These are phyloP conservation scores for Sporisorium iseilematis-ciliati DNA, from an alignment of 1,284 basidiomycete genomes.

Conservation along the genomic window DNA sequence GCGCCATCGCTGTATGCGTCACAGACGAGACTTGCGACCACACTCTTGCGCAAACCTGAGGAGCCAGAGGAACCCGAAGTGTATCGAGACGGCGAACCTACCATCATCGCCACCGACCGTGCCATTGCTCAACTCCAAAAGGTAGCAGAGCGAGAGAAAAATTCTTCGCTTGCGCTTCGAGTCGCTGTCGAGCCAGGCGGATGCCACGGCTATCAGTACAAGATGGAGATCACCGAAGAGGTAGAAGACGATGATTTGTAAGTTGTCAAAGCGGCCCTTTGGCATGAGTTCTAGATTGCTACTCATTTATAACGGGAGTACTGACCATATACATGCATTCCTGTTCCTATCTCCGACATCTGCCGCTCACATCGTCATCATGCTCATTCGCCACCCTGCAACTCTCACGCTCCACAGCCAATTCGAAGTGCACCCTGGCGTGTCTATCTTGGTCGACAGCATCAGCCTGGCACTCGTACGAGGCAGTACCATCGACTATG, in stretches of 20 bases:
- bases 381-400: no score
- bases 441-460: slow-evolving; percentile 79
- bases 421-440: slow-evolving; percentile 73
- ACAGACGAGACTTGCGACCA: slow-evolving; percentile 19
- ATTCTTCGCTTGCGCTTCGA: slow-evolving; percentile 77
- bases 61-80: slow-evolving; percentile 63
- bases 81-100: slow-evolving; percentile 50
- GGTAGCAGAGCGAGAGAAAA: slow-evolving; percentile 73
- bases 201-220: slow-evolving; percentile 93
- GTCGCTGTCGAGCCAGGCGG: slow-evolving; percentile 88
- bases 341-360: no score
- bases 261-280: no score
- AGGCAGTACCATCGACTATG: slow-evolving; percentile 86
- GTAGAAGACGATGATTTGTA: slow-evolving; percentile 76
- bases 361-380: no score
- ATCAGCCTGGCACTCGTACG: slow-evolving; percentile 83
- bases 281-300: no score
- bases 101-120: slow-evolving; percentile 59
- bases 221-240: slow-evolving; percentile 79
- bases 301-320: no score
- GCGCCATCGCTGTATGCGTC: neutral
- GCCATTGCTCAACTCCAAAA: slow-evolving; percentile 60
- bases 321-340: no score
- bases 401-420: slow-evolving; percentile 69
- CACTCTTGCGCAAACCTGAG: slow-evolving; percentile 47